A percentile compares a stretch with the other conserved stretches of the same genome.
phyloP scores from a whole-genome alignment of 805 yeast species.

The Wickerhamomyces rabaulensis region DNA sequence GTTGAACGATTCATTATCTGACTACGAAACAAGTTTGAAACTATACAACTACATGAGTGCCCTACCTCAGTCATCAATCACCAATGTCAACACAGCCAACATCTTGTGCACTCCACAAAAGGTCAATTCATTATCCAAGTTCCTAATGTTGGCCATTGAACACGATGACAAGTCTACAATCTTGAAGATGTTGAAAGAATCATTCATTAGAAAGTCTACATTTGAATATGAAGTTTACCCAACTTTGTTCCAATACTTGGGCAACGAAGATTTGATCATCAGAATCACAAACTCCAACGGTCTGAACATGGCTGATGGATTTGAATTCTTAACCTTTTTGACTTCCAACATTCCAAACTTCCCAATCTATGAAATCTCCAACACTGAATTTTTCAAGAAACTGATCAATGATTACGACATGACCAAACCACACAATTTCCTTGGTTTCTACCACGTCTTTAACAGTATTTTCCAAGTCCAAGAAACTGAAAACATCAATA shows the following conservation, averaged over 20 bases:
- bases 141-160: conserved; percentile 14
- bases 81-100: conserved; percentile 3
- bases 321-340: conserved; percentile 25
- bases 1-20: conserved; percentile 28
- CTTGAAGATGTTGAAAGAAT: conserved; percentile 34
- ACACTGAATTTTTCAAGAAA: conserved; percentile 28
- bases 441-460: conserved; percentile 29
- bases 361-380: conserved; percentile 16
- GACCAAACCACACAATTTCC: conserved; percentile 17
- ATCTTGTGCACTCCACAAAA: conserved; percentile 15
- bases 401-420: conserved; percentile 15
- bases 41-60: conserved; percentile 35
- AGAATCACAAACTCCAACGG: conserved; percentile 32
- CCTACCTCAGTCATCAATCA: conserved; percentile 20
- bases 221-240: conserved; percentile 30
- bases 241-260: conserved; percentile 27
- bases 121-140: conserved; percentile 13
- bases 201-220: conserved; percentile 28
- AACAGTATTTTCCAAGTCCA: conserved; percentile 25
- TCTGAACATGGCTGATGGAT: conserved; percentile 16
- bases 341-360: conserved; percentile 17
- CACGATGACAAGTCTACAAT: conserved; percentile 25
- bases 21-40: conserved; percentile 27
- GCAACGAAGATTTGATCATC: conserved; percentile 26
- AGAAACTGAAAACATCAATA: conserved; percentile 12